Evolutionary conservation across 164 flowering plant species (phyloP).

Genomic region (Aristolochia californica): DNA sequence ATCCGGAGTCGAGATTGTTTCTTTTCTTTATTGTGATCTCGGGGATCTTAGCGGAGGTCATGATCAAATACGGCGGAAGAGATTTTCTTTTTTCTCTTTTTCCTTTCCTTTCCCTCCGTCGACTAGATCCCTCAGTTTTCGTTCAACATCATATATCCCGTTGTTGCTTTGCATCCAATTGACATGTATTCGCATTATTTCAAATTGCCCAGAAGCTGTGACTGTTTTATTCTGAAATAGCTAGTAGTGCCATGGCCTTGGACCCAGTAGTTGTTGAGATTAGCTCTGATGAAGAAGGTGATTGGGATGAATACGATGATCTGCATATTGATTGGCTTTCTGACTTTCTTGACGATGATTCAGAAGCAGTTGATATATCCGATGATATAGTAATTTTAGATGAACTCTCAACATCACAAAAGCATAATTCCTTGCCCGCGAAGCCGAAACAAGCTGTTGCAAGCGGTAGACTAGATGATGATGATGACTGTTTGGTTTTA

Average conservation of each 20-base stretch:
- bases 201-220: no score
- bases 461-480: constrained; percentile 15
- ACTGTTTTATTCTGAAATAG: no score
- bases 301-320: constrained; percentile 5
- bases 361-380: constrained; percentile 13
- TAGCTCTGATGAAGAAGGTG: constrained; percentile 21
- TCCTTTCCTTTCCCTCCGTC: no score
- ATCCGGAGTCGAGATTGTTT: no score
- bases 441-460: not conserved
- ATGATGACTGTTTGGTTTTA: constrained; percentile 65
- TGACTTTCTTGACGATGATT: constrained; percentile 20
- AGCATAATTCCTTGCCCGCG: constrained; percentile 5
- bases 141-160: no score
- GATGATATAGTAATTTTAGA: constrained; percentile 37
- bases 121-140: no score
- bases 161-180: no score
- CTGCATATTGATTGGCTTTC: constrained; percentile 30
- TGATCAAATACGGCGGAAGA: no score
- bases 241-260: not conserved
- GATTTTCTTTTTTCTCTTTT: no score
- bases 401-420: constrained; percentile 16
- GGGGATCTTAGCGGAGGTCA: no score
- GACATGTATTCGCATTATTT: no score
- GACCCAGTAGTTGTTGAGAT: constrained; percentile 12
- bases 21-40: no score